These are phyloP conservation scores for Mucor ambiguus DNA, from an alignment of 371 early-diverging fungal species.

Conservation along the genomic window DNA sequence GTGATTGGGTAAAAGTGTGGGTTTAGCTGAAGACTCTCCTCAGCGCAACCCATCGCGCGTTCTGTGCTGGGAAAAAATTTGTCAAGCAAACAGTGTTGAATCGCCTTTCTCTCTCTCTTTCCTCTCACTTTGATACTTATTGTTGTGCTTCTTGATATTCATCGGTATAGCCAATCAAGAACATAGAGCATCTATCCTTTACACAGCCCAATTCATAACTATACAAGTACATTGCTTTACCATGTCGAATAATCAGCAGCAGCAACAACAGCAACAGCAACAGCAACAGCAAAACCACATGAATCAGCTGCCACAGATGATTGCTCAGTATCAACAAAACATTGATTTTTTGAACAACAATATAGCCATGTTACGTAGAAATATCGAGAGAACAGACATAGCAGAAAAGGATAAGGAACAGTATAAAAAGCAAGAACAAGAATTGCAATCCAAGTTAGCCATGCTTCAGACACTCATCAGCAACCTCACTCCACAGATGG, in stretches of 20 bases:
- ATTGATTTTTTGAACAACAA: conserved; percentile 35
- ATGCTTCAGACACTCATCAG: conserved; percentile 36
- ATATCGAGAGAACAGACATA: conserved; percentile 39
- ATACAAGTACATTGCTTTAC: not conserved
- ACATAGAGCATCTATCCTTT: not conserved
- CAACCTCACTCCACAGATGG: conserved; percentile 35
- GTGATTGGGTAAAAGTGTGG: not conserved
- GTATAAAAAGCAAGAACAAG: conserved; percentile 34
- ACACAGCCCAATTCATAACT: too few species aligned
- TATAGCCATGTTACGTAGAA: conserved; percentile 30
- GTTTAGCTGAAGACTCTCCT: not conserved
- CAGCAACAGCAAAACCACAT: conserved; percentile 13
- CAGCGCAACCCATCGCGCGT: not conserved
- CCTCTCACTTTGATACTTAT: not conserved
- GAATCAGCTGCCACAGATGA: conserved; percentile 31
- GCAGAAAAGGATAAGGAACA: conserved; percentile 34
- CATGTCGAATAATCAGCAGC: conserved; percentile 22
- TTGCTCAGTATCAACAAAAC: conserved; percentile 39
- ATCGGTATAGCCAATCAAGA: not conserved
- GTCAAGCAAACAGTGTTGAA: not conserved
- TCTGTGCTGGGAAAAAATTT: not conserved
- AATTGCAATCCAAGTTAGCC: conserved; percentile 30
- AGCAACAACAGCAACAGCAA: conserved; percentile 22
- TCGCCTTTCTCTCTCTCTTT: not conserved
- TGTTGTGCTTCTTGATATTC: not conserved